Base-by-base conservation (phyloP, 2,329 filamentous ascomycete genomes). In the Dactylonectria macrodidyma region DNA sequence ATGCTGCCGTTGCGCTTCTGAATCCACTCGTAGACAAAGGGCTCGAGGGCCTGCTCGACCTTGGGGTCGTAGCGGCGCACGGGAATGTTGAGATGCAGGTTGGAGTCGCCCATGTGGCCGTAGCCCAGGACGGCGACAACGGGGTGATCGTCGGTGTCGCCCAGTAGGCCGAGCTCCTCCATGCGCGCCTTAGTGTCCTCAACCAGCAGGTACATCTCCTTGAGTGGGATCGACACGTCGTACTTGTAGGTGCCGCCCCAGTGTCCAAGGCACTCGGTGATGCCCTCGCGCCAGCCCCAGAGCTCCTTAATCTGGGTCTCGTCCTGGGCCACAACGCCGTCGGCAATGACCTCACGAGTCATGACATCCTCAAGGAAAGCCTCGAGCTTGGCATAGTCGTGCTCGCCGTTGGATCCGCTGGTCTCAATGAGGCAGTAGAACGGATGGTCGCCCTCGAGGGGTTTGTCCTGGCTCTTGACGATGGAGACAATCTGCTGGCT, bases 371-470 rank as follows among this genome's bases (percentile, higher is more conserved):
- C 95, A 22, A 99, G 88, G 83, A 98, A 98, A 2, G 87, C 86
- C 79, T 96, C 93, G 9, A 99, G 87, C 86, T 99, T 99, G 79
- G 92, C 95, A 78, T 89, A 91, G 81, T 99, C 96, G 79, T 99
- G 97, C 71, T 98, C 96, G 11, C 91, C 86, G 81, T 98, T 98
- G 48, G 94, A 97, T 10, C 96, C 96, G 78, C 94, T 97, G 22
- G 97, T 99, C 85, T 99, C 96, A 70, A 99, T 91, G 56, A 99
- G 86, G 80, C 95, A 98, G 86, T 98, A 99, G 84, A 99, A 99
- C 0, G 95, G 94, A 78, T 97, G 88, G 44, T 95, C 90, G 62
- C 87, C 90, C 73, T 97, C 95, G 3, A 99, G 86, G 0, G 96
- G 96, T 65, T 90, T 87, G 78, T 92, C 93, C 77, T 92, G 93